Evolutionary conservation across 192 early-diverging fungal species (phyloP), one percentile per base, ranked within the genome.

Genomic region (Backusella morwellensis): DNA sequence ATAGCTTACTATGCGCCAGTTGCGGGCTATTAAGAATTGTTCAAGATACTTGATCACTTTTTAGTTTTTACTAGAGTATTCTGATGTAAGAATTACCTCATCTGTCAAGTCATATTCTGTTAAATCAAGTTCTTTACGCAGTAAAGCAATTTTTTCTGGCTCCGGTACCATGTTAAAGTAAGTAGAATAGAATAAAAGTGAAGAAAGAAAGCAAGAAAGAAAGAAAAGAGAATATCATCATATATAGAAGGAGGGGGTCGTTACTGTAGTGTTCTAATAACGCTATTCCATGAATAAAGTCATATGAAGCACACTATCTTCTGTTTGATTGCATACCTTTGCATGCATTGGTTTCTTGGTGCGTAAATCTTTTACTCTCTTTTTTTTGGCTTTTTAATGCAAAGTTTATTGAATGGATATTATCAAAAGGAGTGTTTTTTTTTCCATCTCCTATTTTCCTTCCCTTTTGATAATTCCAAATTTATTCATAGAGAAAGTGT

Each of bases 21-120:
- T 75, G 19, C 74, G 66, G 34, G 74, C 74, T 44, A 75, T 67
- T 26, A 75, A 66, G 41, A 75, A 75, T 68, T 75, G 74, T 17
- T 66, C 63, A 6, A 75, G 74, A 40, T 75, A 75, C 74, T 75
- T 63, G 23, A 29, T 63, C 26, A 29, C 26, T 63, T 63, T 63
- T 63, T 63, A 63, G 56, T 63, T 23, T 29, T 29, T 63, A 63
- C 21, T 23, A 63, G 26, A 14, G 1, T 29, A 63, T 29, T 29
- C 12, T 26, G 9, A 12, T 63, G 1, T 63, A 63, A 3, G 0
- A 63, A 70, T 38, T 70, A 23, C 68, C 40, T 41, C 35, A 12
- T 70, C 68, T 40, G 35, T 23, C 21, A 70, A 35, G 6, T 70
- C 68, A 21, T 38, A 23, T 42, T 70, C 68, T 70, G 6, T 70